Base-by-base conservation (phyloP, 371 early-diverging fungal genomes). In the Actinomucor elegans region DNA sequence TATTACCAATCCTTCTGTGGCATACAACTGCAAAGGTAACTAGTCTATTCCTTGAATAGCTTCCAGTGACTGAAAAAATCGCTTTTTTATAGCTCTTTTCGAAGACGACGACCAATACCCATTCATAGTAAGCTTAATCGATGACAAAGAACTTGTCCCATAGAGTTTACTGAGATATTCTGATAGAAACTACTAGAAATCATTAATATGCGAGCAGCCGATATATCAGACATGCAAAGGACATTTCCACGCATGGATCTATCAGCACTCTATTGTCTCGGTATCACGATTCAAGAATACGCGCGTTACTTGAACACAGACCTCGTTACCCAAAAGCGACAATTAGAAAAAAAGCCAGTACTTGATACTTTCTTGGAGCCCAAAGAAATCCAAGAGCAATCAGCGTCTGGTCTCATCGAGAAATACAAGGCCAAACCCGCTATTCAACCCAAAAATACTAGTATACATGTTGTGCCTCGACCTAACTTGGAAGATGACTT, bases 201-300 rank as follows among this genome's bases (percentile, higher is more conserved):
- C 5, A 45, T 54, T 15, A 54, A 46, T 29, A 12, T 46, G 29
- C 27, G 38, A 46, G 54, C 54, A 31, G 12, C 18, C 1, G 29
- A 54, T 46, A 24, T 54, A 7, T 15, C 47, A 24, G 12, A 11
- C n/a, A n/a, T 6, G 4, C 29, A 54, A 12, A 29, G 31, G 20
- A 14, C 14, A 4, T 46, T 54, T 11, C 54, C 54, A 1, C 9
- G 11, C 0, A 46, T 54, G 47, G 46, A 54, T 21, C 4, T 54
- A 46, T 46, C 54, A 36, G 45, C 54, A 11, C 37, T 54, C 12
- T 54, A 54, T 26, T 54, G 54, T 29, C n/a, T 46, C 4, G 54
- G 54, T 14, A 36, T 54, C 14, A 38, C 45, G 2, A 32, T 54
- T 6, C 54, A 54, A 46, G 54, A 54, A 46, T 54, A 54, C 14